Percentiles rank a stretch among this genome's conserved stretches.
Evolutionary conservation across 305 asterid genomes (phyloP).

Genomic region (Caryopteris hybrid): DNA sequence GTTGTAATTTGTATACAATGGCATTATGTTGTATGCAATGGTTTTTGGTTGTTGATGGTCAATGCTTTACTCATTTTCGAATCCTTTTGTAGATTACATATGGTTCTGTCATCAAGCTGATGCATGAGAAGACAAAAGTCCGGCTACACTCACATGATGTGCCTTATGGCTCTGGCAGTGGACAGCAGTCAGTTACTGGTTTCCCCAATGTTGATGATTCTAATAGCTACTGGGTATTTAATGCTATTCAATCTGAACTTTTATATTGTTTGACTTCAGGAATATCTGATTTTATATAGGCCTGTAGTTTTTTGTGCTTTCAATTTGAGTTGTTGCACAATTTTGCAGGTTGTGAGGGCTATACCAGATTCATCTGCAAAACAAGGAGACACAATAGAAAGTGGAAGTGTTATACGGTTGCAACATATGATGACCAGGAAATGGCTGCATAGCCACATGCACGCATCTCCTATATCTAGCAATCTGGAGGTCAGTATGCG

Average conservation of each 20-base stretch:
- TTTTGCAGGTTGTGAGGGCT: conserved; percentile 55
- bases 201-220: conserved; percentile 77
- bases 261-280: not conserved
- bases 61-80: not conserved
- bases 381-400: conserved; percentile 67
- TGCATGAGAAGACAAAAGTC: conserved; percentile 78
- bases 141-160: conserved; percentile 91
- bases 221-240: conserved; percentile 88
- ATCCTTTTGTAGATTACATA: conserved; percentile 35
- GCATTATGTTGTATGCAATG: too few species aligned
- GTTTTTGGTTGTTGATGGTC: not conserved
- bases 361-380: conserved; percentile 46
- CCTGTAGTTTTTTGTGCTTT: not conserved
- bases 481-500: conserved; percentile 64
- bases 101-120: conserved; percentile 81
- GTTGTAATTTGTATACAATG: too few species aligned
- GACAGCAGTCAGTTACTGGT: conserved; percentile 91
- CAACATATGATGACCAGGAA: conserved; percentile 73
- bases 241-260: not conserved
- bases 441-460: conserved; percentile 92
- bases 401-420: conserved; percentile 60
- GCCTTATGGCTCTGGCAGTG: conserved; percentile 97
- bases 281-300: not conserved
- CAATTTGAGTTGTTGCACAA: conserved; percentile 7
- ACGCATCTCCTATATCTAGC: conserved; percentile 73